Evolutionary conservation across 208 protist genomes (phyloP), one percentile per base, ranked within the genome.

Genomic region (Sergeia podlipaevii): DNA sequence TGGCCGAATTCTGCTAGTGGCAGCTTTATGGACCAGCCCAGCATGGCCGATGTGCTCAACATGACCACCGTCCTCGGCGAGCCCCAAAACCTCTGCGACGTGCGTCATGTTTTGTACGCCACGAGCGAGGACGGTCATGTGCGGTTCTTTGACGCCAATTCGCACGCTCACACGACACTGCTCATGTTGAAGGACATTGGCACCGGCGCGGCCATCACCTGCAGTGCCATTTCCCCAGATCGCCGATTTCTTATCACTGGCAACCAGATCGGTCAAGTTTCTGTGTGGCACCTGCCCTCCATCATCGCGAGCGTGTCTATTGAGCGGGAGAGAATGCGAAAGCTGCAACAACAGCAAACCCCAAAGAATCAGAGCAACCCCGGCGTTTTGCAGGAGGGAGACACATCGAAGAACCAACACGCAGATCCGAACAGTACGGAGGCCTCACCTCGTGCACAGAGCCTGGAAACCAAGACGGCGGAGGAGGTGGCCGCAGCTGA

Each of bases 121-220:
- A 91, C 82, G 4, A 89, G 80, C 29, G 86, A 94, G 29, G 86
- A 94, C 48, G 86, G 86, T 2, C 80, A 89, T 59, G 73, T 94
- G 17, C 83, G 82, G 24, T 89, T 94, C 53, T 89, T 94, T 58
- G 80, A 89, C 53, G 60, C 67, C 0, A 51, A 65, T 27, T 73
- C 67, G 20, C 33, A 65, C 3, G n/a, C n/a, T n/a, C n/a, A n/a
- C n/a, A 72, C 50, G 15, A 69, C 77, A 34, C 57, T 94, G 62
- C 60, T 65, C 15, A 37, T 91, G 20, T 21, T 94, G 1, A 80
- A 80, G 43, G 82, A 90, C 44, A 88, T 90, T 50, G 27, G 69
- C 2, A 90, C 82, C 10, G 77, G 80, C 1, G 82, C 74, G 28
- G 74, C 86, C 24, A 91, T 94, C 59, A 94, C 86, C 3, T 91